These are phyloP conservation scores for Ambrosiella xylebori DNA, from an alignment of 2,329 filamentous ascomycete genomes.

Conservation along the genomic window DNA sequence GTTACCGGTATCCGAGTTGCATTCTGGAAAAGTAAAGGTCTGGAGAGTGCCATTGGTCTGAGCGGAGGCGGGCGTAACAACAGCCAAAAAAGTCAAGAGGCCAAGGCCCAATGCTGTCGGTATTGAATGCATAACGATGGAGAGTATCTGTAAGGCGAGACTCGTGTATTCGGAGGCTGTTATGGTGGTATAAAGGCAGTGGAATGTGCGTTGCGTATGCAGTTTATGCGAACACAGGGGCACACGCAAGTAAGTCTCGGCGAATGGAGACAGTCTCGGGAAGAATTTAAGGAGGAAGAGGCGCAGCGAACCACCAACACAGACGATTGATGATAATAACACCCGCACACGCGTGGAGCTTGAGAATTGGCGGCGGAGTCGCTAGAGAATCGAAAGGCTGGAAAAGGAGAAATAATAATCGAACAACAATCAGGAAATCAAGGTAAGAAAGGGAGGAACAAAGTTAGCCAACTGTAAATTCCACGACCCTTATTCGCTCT, in stretches of 20 bases:
- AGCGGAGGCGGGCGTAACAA: not conserved
- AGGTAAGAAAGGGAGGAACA: no score
- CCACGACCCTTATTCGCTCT: not conserved
- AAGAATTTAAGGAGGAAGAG: not conserved
- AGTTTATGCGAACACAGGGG: constrained; percentile 1
- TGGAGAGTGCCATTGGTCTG: constrained; percentile 12
- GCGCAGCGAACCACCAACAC: not conserved
- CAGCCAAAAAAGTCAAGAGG: not conserved
- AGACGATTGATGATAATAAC: not conserved
- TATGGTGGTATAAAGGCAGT: not conserved
- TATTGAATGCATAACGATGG: not conserved
- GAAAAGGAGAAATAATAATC: not conserved
- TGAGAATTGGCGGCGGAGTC: not conserved
- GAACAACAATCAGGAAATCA: not conserved
- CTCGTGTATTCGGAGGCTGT: not conserved
- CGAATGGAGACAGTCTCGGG: not conserved
- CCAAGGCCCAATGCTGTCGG: not conserved
- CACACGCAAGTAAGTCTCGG: not conserved
- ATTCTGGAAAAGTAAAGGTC: constrained; percentile 12
- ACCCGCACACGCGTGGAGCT: not conserved
- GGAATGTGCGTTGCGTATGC: constrained; percentile 2
- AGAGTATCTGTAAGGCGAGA: not conserved
- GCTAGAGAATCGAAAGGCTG: not conserved
- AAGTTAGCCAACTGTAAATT: not conserved
- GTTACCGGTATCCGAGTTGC: constrained; percentile 3